Base-by-base conservation (phyloP, 441 rosid species). In the Aleurites moluccanus region DNA sequence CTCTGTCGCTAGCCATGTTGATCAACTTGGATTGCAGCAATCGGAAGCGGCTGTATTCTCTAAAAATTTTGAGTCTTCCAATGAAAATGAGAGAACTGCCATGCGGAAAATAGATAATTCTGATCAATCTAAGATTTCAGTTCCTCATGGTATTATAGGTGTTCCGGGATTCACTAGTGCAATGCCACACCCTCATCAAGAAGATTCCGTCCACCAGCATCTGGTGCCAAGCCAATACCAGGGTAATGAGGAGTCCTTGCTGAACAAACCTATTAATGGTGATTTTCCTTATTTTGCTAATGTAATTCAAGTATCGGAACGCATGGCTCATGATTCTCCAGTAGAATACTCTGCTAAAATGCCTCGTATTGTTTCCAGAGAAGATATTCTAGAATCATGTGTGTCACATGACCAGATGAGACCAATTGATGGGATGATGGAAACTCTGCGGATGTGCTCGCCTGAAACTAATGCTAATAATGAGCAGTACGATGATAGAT, bases 351-450 rank as follows among this genome's bases (percentile, higher is more conserved):
- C 75, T 4, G 73, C 67, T 57, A 79, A 69, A 61, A 47, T 84
- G 66, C 84, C 83, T 77, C 72, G 38, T 33, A 56, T 50, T 56
- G 72, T 72, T 69, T 55, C 86, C 47, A 80, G 73, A 74, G 85
- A 71, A 63, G 78, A 87, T 78, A 56, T 65, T 33, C 53, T 68
- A 47, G 81, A 82, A 69, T 69, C 79, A 52, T 9, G 30, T 38
- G 21, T 72, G 52, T 67, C 80, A n/a, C 23, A 61, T 74, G 86
- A 80, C 30, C 85, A 81, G 52, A 67, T 63, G 69, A 83, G 75
- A 63, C 78, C 83, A 60, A 69, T 84, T 78, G 88, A 83, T 78
- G 83, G 75, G 74, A 80, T 80, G 84, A 76, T 84, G 80, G 87
- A 83, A 66, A 80, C 67, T 79, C 82, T 85, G 73, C 73, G 44